Evolutionary conservation across 2,329 filamentous ascomycete species (phyloP), one percentile per base, ranked within the genome.

Genomic region (Falciphora oryzae): DNA sequence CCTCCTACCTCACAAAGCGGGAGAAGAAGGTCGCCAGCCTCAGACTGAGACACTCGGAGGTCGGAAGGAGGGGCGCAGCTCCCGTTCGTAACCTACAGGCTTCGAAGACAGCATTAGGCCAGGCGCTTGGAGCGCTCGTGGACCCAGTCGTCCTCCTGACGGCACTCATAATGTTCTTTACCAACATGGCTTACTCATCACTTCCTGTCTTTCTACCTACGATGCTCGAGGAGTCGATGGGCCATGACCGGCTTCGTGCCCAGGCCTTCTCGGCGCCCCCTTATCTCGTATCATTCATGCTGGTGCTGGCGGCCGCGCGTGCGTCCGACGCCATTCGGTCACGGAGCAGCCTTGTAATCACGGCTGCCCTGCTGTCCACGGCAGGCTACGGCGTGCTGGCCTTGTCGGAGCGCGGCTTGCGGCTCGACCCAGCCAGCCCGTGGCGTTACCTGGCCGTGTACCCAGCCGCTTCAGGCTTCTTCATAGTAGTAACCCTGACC

Each of bases 151-250:
- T 85, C 65, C 94, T 91, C 78, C 80, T 94, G 57, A 90, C 90
- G 5, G 89, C 92, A 1, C 76, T 85, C 70, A 96, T 96, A 85
- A 91, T 96, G 80, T 93, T 96, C 79, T 86, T 89, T 75, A 88
- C 90, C 72, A 96, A 97, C 76, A 89, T 96, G 74, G 90, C 92
- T 16, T 97, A 96, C 79, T 88, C 88, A 71, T 94, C 90, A 28
- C 87, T 96, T 73, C 93, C 93, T 3, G 91, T 95, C 61, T 96
- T 96, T 73, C 83, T 96, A 3, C 92, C 92, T 50, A 92, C 90
- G 29, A 92, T 96, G 67, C 83, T 96, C 60, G 80, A 81, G 66
- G 80, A 81, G 66, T 85, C 89, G 72, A 87, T 96, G 91, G 90
- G 90, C 66, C 89, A 92, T 77, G 81, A 85, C 50, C 76, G 83